These are phyloP conservation scores for Cryptosporidium bovis DNA, from an alignment of 169 alveolate species.

Conservation along the genomic window DNA sequence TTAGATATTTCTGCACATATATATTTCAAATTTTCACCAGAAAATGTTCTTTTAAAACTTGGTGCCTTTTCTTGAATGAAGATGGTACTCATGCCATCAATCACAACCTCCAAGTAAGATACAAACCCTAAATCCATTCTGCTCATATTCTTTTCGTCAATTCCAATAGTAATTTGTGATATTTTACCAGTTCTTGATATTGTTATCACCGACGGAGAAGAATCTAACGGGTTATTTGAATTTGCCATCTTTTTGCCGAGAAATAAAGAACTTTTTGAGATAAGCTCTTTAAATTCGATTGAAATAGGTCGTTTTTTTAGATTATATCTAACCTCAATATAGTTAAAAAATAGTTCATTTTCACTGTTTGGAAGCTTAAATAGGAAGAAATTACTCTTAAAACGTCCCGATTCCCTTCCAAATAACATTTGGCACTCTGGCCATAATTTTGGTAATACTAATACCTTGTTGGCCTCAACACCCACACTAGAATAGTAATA, in stretches of 20 bases:
- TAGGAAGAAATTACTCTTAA: slow-evolving; percentile 27
- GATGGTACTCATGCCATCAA: slow-evolving; percentile 47
- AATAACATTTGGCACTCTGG: slow-evolving; percentile 74
- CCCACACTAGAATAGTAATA: slow-evolving; percentile 5
- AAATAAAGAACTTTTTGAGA: slow-evolving; percentile 17
- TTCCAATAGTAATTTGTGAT: slow-evolving; percentile 51
- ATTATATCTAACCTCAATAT: slow-evolving; percentile 39
- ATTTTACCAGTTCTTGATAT: slow-evolving; percentile 49
- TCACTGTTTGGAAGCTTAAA: slow-evolving; percentile 13
- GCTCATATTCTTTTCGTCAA: slow-evolving; percentile 32
- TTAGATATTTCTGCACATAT: slow-evolving; percentile 60
- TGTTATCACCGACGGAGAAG: slow-evolving; percentile 18
- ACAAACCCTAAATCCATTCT: slow-evolving; percentile 22
- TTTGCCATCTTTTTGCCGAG: slow-evolving; percentile 1
- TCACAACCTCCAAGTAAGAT: slow-evolving; percentile 46
- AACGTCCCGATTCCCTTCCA: slow-evolving; percentile 35
- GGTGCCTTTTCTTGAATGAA: slow-evolving; percentile 29
- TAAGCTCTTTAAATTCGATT: slow-evolving; percentile 35
- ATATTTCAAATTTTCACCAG: slow-evolving; percentile 49
- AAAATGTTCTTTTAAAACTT: slow-evolving; percentile 45
- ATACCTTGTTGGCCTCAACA: slow-evolving; percentile 4
- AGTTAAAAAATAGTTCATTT: background rate
- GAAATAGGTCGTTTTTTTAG: slow-evolving; percentile 24
- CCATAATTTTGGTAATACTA: slow-evolving; percentile 57
- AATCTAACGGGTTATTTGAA: background rate